Evolutionary conservation across 768 basidiomycete species (phyloP).

Genomic region (Cystobasidium ongulense): DNA sequence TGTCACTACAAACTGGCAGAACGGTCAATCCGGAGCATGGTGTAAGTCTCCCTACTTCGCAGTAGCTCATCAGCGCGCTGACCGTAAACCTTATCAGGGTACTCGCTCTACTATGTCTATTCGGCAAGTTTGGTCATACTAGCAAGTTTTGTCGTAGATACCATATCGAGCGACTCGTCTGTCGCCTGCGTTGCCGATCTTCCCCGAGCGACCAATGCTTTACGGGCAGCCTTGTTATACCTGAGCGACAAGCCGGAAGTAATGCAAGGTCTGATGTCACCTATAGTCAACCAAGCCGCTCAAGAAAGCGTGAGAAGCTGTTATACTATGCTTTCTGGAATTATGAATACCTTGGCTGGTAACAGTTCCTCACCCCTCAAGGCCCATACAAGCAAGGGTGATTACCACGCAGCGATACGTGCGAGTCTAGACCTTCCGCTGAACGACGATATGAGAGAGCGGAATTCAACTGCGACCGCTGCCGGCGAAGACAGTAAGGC

Average conservation of each 20-base stretch:
- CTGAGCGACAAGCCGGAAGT: not conserved
- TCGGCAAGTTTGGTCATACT: slow-evolving; percentile 4
- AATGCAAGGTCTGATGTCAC: not conserved
- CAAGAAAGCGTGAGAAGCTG: not conserved
- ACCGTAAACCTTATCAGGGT: not conserved
- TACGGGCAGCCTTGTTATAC: not conserved
- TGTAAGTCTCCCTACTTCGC: no score
- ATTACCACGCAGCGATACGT: not conserved
- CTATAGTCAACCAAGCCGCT: not conserved
- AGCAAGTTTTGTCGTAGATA: not conserved
- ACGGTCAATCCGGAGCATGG: not conserved
- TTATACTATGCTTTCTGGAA: not conserved
- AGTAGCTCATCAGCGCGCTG: not conserved
- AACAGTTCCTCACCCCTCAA: not conserved
- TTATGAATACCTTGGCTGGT: not conserved
- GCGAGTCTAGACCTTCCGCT: not conserved
- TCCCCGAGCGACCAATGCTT: not conserved
- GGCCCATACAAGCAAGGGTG: not conserved
- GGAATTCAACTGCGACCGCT: not conserved
- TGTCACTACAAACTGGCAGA: not conserved
- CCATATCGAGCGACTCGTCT: not conserved
- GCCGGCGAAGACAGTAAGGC: not conserved
- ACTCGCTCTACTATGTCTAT: not conserved
- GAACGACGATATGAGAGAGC: not conserved
- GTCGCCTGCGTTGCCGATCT: not conserved